Conservation (phyloP, 2,329 filamentous ascomycete species). For the Coleophoma cylindrospora region DNA sequence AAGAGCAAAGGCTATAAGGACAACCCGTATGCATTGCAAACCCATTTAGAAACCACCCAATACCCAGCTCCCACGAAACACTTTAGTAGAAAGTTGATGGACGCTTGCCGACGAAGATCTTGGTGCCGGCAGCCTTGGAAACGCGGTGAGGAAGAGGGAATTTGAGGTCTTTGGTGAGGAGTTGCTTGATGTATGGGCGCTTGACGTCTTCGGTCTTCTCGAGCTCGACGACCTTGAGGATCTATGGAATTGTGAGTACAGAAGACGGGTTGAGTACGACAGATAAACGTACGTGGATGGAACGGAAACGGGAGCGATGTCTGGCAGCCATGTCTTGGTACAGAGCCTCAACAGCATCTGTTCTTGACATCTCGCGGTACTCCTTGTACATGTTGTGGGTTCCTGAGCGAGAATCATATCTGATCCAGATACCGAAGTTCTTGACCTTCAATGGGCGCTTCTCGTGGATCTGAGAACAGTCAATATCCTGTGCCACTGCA, state of each 20-base stretch:
- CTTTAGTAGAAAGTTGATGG: conserved; percentile 90
- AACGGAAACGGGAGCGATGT: conserved; percentile 96
- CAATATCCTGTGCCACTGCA: conserved; percentile 3
- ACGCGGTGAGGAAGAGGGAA: conserved; percentile 98
- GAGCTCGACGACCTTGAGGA: conserved; percentile 96
- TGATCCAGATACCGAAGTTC: conserved; percentile 99
- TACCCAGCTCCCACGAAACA: conserved; percentile 7
- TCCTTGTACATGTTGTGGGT: conserved; percentile 99
- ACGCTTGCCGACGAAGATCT: conserved; percentile 89
- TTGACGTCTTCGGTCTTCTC: conserved; percentile 93
- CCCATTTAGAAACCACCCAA: conserved; percentile 21
- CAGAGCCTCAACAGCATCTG: conserved; percentile 90
- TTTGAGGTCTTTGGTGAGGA: conserved; percentile 88
- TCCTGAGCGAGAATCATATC: conserved; percentile 98
- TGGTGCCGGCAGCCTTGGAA: conserved; percentile 76
- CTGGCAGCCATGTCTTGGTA: conserved; percentile 99
- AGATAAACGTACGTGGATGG: conserved; percentile 79
- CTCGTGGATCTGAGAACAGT: conserved; percentile 73
- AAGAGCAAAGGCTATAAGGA: conserved; percentile 27
- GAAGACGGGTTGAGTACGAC: not conserved
- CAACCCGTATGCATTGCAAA: conserved; percentile 28
- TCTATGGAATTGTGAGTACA: conserved; percentile 45
- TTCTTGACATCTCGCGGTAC: conserved; percentile 98
- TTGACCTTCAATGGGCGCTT: conserved; percentile 99
- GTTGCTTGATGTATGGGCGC: conserved; percentile 99